A percentile compares a stretch with the other conserved stretches of the same genome.
Evolutionary conservation across 805 yeast species (phyloP).

Genomic region (Debaryomyces hansenii): DNA sequence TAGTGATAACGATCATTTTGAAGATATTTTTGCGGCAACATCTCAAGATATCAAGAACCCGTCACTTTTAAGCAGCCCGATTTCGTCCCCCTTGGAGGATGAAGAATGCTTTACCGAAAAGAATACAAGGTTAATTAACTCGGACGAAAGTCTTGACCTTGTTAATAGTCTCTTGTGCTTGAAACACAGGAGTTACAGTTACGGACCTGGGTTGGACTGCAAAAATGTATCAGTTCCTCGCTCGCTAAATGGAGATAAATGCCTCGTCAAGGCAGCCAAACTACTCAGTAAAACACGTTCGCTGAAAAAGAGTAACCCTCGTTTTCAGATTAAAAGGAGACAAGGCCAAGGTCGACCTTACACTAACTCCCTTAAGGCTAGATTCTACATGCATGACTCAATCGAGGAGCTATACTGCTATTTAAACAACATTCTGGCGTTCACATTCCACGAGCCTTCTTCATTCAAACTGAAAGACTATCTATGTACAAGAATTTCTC

Average conservation of each 20-base stretch:
- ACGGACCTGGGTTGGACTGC: not conserved
- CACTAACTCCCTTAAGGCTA: constrained; percentile 21
- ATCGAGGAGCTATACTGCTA: constrained; percentile 19
- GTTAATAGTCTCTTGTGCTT: not conserved
- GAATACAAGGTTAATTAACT: not conserved
- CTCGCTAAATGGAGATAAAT: not conserved
- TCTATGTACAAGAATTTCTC: not conserved
- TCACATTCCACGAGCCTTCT: constrained; percentile 12
- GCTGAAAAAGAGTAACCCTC: not conserved
- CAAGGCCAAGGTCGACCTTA: constrained; percentile 32
- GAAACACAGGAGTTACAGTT: not conserved
- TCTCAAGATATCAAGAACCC: not conserved
- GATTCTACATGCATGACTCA: constrained; percentile 24
- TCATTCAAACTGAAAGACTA: not conserved
- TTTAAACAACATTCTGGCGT: constrained; percentile 17
- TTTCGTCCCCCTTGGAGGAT: not conserved
- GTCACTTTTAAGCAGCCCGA: not conserved
- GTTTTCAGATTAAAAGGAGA: not conserved
- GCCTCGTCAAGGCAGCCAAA: not conserved
- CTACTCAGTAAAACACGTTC: not conserved
- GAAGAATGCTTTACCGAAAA: not conserved
- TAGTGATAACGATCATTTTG: not conserved
- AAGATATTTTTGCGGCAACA: not conserved
- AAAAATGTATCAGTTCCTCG: not conserved
- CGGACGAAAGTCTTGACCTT: not conserved